Base-by-base conservation (phyloP, 2,329 filamentous ascomycete genomes). In the Seiridium cupressi region DNA sequence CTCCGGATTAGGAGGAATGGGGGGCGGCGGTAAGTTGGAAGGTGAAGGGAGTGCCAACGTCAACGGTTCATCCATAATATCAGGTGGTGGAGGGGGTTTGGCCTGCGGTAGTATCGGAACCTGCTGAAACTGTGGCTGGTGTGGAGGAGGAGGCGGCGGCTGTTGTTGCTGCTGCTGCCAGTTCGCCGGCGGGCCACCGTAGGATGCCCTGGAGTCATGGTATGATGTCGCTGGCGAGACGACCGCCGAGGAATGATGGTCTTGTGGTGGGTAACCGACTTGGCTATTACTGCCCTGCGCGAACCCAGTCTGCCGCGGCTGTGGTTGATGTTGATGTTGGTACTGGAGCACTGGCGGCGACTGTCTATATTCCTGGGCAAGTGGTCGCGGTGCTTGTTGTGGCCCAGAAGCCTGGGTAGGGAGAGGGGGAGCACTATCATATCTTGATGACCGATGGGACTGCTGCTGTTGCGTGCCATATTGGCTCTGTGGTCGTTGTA, bases 1-100 rank as follows among this genome's bases (percentile, higher is more conserved):
- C 75, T 98, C 92, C 0, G 95, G 95, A 69, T 99, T 99, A 0
- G 93, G 93, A 0, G 95, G 94, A 38, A 97, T 92, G 0, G 94
- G 93, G 0, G 95, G 94, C 1, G 92, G 86, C 5, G 89, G 82
- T 6, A 87, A 72, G 31, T 82, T 77, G 0, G 79, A 76, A 3
- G 77, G 73, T 1, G 79, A 74, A 2, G 84, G 80, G 10, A 84
- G 76, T 13, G 78, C 68, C 32, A 85, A 73, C 8, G 80, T 80
- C 11, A 87, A 73, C 38, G 85, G 84, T 58, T 84, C 83, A 62
- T 87, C 84, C 66, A 88, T 80, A 34, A 84, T 72, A 68, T 88
- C 84, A 1, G 76, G 83, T 34, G 74, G 81, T 34, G 75, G 80
- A n/a, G 76, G 76, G 3, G 74, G 74, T 63, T 78, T 77, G 1